These are phyloP conservation scores for Flaveria floridana DNA, from an alignment of 140 eudicot species.

Conservation along the genomic window DNA sequence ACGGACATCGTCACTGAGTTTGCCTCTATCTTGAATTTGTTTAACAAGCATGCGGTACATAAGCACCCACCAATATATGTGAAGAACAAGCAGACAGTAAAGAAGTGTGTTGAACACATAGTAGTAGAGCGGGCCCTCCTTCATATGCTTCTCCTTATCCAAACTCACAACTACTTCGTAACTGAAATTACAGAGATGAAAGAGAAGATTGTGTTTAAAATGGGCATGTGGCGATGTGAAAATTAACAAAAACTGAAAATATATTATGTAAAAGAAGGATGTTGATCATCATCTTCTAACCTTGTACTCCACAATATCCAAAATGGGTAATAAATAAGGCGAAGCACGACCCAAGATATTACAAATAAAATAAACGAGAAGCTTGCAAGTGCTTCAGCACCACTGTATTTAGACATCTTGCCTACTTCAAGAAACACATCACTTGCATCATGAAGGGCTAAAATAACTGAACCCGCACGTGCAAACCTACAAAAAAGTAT, in stretches of 20 bases:
- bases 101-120: constrained; percentile 86
- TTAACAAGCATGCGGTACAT: constrained; percentile 95
- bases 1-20: constrained; percentile 90
- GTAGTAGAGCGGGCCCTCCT: constrained; percentile 78
- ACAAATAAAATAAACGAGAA: constrained; percentile 85
- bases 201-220: not conserved
- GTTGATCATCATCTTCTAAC: constrained; percentile 34
- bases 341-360: constrained; percentile 87
- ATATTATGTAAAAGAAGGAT: not conserved
- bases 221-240: not conserved
- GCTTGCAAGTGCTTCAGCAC: constrained; percentile 85
- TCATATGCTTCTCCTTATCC: constrained; percentile 73
- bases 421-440: constrained; percentile 96
- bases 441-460: constrained; percentile 97
- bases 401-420: constrained; percentile 93
- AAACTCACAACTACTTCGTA: constrained; percentile 64
- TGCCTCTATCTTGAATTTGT: constrained; percentile 88
- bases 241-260: not conserved
- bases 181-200: constrained; percentile 39
- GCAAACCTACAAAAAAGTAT: constrained; percentile 62
- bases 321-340: constrained; percentile 88
- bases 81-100: constrained; percentile 82
- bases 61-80: constrained; percentile 95
- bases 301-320: constrained; percentile 99
- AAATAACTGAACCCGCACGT: constrained; percentile 88